Percentiles rank a stretch among this genome's conserved stretches.
Evolutionary conservation across 2,329 filamentous ascomycete species (phyloP).

Genomic region (Elsinoe australis): DNA sequence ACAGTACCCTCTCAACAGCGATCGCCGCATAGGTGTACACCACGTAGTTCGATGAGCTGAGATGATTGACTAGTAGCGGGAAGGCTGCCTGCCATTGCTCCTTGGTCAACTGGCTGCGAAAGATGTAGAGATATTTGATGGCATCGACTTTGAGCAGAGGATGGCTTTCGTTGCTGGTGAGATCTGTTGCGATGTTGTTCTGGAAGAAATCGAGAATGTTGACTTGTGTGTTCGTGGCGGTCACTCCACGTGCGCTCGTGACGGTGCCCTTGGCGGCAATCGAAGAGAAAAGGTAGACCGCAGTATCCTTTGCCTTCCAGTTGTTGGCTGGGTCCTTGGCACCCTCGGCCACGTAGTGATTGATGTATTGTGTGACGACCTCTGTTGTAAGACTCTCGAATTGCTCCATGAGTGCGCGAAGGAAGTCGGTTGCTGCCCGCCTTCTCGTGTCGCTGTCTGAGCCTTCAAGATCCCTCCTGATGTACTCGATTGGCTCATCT

Average conservation of each 20-base stretch:
- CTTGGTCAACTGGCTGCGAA: slow-evolving; percentile 87
- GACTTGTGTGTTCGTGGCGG: slow-evolving; percentile 66
- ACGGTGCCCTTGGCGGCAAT: slow-evolving; percentile 87
- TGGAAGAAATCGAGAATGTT: slow-evolving; percentile 94
- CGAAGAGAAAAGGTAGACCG: slow-evolving; percentile 91
- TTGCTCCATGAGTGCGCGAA: slow-evolving; percentile 78
- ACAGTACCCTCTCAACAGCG: slow-evolving; percentile 86
- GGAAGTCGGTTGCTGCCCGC: slow-evolving; percentile 87
- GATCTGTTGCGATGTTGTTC: slow-evolving; percentile 80
- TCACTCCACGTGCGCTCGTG: slow-evolving; percentile 81
- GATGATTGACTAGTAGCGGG: slow-evolving; percentile 80
- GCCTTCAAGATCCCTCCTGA: slow-evolving; percentile 86
- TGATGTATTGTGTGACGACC: slow-evolving; percentile 81
- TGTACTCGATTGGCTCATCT: slow-evolving; percentile 98
- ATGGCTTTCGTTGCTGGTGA: slow-evolving; percentile 64
- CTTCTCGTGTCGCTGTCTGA: slow-evolving; percentile 91
- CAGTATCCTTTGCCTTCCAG: slow-evolving; percentile 97
- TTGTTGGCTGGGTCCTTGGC: slow-evolving; percentile 59
- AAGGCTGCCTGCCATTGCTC: slow-evolving; percentile 88
- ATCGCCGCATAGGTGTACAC: slow-evolving; percentile 97
- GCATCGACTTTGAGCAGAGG: slow-evolving; percentile 93
- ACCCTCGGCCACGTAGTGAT: slow-evolving; percentile 71
- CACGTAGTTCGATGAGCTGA: slow-evolving; percentile 85
- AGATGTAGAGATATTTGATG: slow-evolving; percentile 95
- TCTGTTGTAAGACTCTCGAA: slow-evolving; percentile 79